Conservation (phyloP, 495 filamentous ascomycete species). For the Penicillium steckii region DNA sequence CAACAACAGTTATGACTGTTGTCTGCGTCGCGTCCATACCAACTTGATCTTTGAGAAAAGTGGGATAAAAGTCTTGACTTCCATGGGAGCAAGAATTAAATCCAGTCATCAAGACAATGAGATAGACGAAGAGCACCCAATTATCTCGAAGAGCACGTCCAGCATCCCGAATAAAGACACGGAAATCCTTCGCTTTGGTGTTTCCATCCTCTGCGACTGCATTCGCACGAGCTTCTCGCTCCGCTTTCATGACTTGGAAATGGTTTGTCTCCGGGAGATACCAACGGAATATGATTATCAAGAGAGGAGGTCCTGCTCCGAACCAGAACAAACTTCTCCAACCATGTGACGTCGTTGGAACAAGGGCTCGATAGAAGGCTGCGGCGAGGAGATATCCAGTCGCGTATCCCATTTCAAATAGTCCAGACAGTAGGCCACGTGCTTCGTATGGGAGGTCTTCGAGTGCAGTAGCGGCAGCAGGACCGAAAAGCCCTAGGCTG, state of each 20-base stretch:
- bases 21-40: slow-evolving; percentile 25
- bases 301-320: slow-evolving; percentile 65
- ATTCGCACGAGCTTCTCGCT: slow-evolving; percentile 26
- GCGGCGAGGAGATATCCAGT: slow-evolving; percentile 73
- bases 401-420: slow-evolving; percentile 74
- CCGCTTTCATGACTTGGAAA: slow-evolving; percentile 31
- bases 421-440: slow-evolving; percentile 66
- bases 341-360: slow-evolving; percentile 60
- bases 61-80: slow-evolving; percentile 46
- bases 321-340: slow-evolving; percentile 79
- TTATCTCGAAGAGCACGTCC: slow-evolving; percentile 28
- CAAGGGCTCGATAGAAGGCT: slow-evolving; percentile 64
- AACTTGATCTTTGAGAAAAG: slow-evolving; percentile 38
- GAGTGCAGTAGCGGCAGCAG: slow-evolving; percentile 74
- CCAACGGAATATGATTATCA: slow-evolving; percentile 70
- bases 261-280: slow-evolving; percentile 64
- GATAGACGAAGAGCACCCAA: slow-evolving; percentile 42
- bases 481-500: slow-evolving; percentile 60
- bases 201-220: neutral
- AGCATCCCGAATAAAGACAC: slow-evolving; percentile 27
- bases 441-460: slow-evolving; percentile 71
- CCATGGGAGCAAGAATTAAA: slow-evolving; percentile 43
- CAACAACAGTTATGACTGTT: slow-evolving; percentile 39
- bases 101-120: slow-evolving; percentile 43
- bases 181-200: slow-evolving; percentile 11